Evolutionary conservation across 176 grass and related monocot genomes (phyloP).

Genomic region (Coix lacrymajobi): DNA sequence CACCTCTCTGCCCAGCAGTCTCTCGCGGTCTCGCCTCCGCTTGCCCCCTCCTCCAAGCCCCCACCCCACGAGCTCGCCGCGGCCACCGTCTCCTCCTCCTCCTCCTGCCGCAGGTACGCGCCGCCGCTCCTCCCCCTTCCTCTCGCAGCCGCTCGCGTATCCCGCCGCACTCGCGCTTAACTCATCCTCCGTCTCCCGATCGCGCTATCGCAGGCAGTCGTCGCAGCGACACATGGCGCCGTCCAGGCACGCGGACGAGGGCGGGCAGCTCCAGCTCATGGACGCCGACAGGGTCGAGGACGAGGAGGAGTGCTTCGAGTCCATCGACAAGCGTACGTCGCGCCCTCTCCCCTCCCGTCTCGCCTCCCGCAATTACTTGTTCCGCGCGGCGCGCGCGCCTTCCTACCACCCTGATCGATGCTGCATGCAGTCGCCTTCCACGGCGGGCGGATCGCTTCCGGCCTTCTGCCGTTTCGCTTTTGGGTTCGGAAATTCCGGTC

Average conservation of each 20-base stretch:
- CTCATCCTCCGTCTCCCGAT: not conserved
- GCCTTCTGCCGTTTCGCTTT: not conserved
- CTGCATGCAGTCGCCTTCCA: not conserved
- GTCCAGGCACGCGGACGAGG: constrained; percentile 64
- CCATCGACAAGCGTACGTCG: constrained; percentile 72
- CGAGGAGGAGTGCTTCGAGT: constrained; percentile 84
- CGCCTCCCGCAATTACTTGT: constrained; percentile 8
- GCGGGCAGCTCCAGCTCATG: constrained; percentile 87
- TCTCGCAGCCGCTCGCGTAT: not conserved
- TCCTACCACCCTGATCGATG: not conserved
- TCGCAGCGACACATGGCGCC: constrained; percentile 22
- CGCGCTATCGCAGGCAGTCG: not conserved
- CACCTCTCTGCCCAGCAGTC: not conserved
- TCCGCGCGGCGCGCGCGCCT: not conserved
- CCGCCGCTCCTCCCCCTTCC: not conserved
- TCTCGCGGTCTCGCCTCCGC: not conserved
- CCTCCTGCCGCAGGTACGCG: not conserved
- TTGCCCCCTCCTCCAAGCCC: constrained; percentile 19
- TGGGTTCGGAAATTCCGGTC: not conserved
- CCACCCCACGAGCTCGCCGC: not conserved
- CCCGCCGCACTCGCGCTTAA: not conserved
- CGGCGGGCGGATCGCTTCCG: not conserved
- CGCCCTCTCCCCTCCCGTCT: not conserved
- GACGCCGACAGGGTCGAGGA: constrained; percentile 57
- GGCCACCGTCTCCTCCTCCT: too few relatives aligned